A percentile compares a stretch with the other conserved stretches of the same genome.
Conservation (phyloP, 139 green algal genomes). For the Coelastrella sp. region DNA sequence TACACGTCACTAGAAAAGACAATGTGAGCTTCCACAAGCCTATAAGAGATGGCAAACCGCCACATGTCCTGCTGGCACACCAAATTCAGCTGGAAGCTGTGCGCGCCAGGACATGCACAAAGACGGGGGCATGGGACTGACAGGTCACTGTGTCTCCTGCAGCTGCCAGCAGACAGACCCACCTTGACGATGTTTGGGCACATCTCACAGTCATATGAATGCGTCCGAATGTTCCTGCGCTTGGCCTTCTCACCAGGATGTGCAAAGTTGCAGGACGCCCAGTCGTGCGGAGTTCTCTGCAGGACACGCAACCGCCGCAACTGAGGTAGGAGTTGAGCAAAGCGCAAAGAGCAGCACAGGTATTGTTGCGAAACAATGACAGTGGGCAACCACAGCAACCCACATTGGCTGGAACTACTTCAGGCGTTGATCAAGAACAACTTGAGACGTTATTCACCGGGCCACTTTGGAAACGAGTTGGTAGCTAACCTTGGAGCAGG, state of each 20-base stretch:
- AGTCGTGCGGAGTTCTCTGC: conserved; percentile 29
- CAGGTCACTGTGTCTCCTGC: neutral
- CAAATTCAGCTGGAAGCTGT: neutral
- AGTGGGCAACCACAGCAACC: too few species aligned
- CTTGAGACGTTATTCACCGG: too few species aligned
- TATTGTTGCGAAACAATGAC: too few species aligned
- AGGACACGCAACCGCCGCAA: neutral
- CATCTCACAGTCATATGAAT: conserved; percentile 30
- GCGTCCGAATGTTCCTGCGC: conserved; percentile 32
- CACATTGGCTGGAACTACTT: too few species aligned
- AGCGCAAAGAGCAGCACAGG: too few species aligned
- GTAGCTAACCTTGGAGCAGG: conserved; percentile 12
- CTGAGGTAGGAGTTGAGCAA: neutral
- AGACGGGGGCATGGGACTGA: neutral
- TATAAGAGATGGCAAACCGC: too few species aligned
- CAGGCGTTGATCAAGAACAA: too few species aligned
- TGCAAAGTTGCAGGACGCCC: conserved; percentile 20
- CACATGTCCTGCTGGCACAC: too few species aligned
- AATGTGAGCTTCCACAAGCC: too few species aligned
- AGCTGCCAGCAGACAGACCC: neutral
- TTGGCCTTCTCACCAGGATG: conserved; percentile 43
- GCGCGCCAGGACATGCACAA: neutral
- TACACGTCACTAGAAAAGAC: neutral
- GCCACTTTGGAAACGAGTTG: too few species aligned
- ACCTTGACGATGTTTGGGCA: conserved; percentile 23